Evolutionary conservation across 441 rosid species (phyloP).

Genomic region (Eruca vesicaria): DNA sequence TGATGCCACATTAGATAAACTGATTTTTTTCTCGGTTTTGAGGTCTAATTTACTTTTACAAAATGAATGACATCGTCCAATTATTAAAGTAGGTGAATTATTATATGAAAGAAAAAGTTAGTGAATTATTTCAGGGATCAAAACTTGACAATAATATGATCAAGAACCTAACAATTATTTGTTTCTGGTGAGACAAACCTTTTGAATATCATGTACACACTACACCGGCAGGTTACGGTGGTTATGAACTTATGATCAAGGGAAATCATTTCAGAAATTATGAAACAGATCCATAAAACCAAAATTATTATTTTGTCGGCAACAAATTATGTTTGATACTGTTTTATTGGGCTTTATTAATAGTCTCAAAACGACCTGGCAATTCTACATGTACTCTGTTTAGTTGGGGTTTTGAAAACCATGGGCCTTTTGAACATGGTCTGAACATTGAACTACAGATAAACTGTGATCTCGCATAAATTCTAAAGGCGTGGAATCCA

Average conservation of each 20-base stretch:
- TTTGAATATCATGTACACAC: not conserved
- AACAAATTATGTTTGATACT: not conserved
- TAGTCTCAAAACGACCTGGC: not conserved
- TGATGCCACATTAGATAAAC: not conserved
- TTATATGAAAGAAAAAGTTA: not conserved
- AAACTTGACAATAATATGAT: not conserved
- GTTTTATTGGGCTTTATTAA: slow-evolving; percentile 13
- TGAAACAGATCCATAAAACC: not conserved
- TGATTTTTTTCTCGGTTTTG: not conserved
- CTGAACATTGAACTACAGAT: no score
- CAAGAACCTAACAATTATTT: not conserved
- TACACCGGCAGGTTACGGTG: not conserved
- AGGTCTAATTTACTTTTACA: not conserved
- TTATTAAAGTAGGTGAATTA: slow-evolving; percentile 13
- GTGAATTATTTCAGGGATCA: slow-evolving; percentile 8
- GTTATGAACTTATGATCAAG: not conserved
- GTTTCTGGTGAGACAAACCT: not conserved
- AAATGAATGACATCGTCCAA: slow-evolving; percentile 7
- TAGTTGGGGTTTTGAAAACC: no score
- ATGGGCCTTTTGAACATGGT: no score
- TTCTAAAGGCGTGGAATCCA: no score
- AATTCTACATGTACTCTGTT: no score
- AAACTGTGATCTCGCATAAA: no score
- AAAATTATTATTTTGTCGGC: not conserved
- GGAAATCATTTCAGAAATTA: not conserved